Evolutionary conservation across 2,329 filamentous ascomycete species (phyloP).

Genomic region (Hymenoscyphus repandus): DNA sequence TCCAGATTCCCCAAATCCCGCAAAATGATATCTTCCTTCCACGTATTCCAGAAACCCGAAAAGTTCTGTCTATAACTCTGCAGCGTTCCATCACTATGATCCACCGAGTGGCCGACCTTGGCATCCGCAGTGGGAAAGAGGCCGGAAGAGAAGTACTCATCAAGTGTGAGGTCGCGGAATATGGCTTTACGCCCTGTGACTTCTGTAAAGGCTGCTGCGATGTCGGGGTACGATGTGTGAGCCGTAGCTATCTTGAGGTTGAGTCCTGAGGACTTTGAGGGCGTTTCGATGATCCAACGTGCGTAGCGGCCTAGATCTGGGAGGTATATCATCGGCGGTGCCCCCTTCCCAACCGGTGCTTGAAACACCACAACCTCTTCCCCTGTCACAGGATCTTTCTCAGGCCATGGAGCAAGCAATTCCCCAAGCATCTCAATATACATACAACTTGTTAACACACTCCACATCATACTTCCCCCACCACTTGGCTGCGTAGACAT

Average conservation of each 20-base stretch:
- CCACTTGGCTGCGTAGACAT: conserved; percentile 13
- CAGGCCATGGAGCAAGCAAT: conserved; percentile 4
- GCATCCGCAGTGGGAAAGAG: neutral
- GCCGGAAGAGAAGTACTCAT: neutral
- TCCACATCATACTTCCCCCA: conserved; percentile 19
- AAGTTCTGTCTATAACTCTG: conserved; percentile 6
- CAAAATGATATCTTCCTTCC: conserved; percentile 1
- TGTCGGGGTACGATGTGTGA: conserved; percentile 13
- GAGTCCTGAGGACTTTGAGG: conserved; percentile 15
- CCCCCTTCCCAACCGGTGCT: conserved; percentile 3
- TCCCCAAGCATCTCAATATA: conserved; percentile 22
- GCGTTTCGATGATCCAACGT: conserved; percentile 22
- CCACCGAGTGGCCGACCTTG: conserved; percentile 1
- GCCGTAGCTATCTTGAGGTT: conserved; percentile 20
- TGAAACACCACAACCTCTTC: conserved; percentile 6
- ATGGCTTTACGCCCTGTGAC: conserved; percentile 11
- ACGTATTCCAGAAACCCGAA: conserved; percentile 11
- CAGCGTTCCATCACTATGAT: conserved; percentile 10
- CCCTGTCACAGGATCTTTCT: conserved; percentile 14
- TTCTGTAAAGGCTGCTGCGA: conserved; percentile 9
- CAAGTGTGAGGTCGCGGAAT: conserved; percentile 10
- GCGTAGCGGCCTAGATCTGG: conserved; percentile 21
- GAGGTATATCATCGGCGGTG: conserved; percentile 10
- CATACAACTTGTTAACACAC: conserved; percentile 19
- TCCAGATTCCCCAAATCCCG: conserved; percentile 18